Conservation (phyloP, 805 yeast genomes). For the Kluyveromyces nonfermentans region DNA sequence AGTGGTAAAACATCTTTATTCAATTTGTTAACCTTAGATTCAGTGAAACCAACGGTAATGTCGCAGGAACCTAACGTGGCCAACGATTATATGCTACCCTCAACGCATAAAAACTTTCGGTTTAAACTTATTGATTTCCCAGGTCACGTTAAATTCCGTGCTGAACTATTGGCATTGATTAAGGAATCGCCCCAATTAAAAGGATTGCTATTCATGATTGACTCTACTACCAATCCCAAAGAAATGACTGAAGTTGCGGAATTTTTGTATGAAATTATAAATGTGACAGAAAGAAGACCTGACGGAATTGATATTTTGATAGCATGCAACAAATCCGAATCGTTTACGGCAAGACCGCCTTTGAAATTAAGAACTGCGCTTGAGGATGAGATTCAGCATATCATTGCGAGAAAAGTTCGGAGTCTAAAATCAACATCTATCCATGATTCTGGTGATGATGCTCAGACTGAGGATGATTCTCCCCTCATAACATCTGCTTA, state of each 20-base stretch:
- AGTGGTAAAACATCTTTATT: conserved; percentile 61
- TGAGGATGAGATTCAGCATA: conserved; percentile 53
- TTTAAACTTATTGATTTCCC: conserved; percentile 71
- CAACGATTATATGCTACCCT: conserved; percentile 33
- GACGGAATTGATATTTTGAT: conserved; percentile 67
- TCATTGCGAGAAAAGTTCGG: conserved; percentile 36
- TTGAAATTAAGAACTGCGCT: conserved; percentile 48
- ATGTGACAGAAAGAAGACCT: conserved; percentile 49
- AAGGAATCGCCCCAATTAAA: conserved; percentile 37
- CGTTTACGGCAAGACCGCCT: conserved; percentile 72
- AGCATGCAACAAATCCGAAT: conserved; percentile 80
- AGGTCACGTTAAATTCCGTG: conserved; percentile 71
- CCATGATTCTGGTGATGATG: conserved; percentile 22
- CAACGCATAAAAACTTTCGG: conserved; percentile 29
- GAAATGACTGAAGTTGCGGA: conserved; percentile 46
- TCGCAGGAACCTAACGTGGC: conserved; percentile 41
- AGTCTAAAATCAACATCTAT: conserved; percentile 31
- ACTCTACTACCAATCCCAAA: conserved; percentile 49
- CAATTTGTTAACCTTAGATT: conserved; percentile 25
- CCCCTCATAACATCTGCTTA: conserved; percentile 13
- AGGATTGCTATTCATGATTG: conserved; percentile 73
- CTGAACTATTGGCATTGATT: conserved; percentile 42
- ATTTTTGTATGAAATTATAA: conserved; percentile 49
- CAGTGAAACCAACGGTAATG: conserved; percentile 34
- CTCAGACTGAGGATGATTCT: conserved; percentile 19